Base-by-base conservation (phyloP, 371 early-diverging fungal species). In the Actinomortierella ambigua region DNA sequence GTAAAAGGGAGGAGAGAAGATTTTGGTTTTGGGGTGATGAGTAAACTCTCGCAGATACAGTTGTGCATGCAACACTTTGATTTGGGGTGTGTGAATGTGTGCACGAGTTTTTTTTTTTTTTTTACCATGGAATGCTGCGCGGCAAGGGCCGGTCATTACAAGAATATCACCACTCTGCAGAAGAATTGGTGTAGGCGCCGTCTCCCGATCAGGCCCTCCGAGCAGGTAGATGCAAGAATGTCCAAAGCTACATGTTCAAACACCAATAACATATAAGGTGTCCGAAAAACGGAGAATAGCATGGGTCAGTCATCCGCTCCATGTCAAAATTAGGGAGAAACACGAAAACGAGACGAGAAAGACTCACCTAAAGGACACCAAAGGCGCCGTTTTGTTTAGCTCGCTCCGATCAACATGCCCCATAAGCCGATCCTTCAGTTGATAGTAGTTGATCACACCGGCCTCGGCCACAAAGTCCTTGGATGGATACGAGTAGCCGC, bases 381-480 rank as follows among this genome's bases (percentile, higher is more conserved):
- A 78, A 4, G 98, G 96, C 3, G 95, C 95, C 20, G 86, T 85
- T 86, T 90, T 92, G 73, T 95, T 94, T 23, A 87, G 66, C 69
- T 98, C 99, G 55, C 93, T 92, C 52, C 92, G 82, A 76, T 98
- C 99, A 22, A 96, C 95, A 78, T 98, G 99, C 8, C 90, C 96
- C 85, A 93, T 96, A 54, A 98, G 76, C 3, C 92, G 79, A 73
- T 96, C 94, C 42, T 86, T 82, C 50, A 85, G 81, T 53, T 93
- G 92, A 65, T 98, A 98, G 69, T 90, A 97, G 69, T 98, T 98
- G 34, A 98, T 70, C 2, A 98, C 92, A 13, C 98, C 99, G 7
- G 96, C 98, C 75, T 98, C 94, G 41, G 96, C 84, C 26, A 69
- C 70, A 66, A 84, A 96, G 46, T 83, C 69, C 61, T 57, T 57